Evolutionary conservation across 345 rosid genomes (phyloP).

Genomic region (Eucalyptus brandiana): DNA sequence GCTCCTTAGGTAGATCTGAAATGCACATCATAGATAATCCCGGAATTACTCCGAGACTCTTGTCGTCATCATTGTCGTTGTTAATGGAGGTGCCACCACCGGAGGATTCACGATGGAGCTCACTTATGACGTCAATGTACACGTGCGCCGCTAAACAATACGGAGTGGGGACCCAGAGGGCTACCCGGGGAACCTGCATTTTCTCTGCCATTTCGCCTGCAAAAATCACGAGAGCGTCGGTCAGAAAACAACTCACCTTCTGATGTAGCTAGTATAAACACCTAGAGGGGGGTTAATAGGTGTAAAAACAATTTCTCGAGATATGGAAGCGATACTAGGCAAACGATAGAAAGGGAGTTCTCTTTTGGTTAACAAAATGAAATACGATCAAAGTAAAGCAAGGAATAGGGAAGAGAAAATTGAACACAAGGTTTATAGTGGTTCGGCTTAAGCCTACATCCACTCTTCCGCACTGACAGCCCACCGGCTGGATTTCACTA

Average conservation of each 20-base stretch:
- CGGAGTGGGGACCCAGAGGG: not conserved
- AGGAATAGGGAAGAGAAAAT: too few species aligned
- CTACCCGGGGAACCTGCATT: not conserved
- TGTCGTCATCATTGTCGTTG: not conserved
- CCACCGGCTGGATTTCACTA: too few species aligned
- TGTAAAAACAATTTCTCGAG: too few species aligned
- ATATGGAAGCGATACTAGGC: too few species aligned
- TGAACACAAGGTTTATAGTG: too few species aligned
- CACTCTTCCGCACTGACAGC: too few species aligned
- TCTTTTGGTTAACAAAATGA: too few species aligned
- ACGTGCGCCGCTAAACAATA: not conserved
- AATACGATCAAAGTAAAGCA: too few species aligned
- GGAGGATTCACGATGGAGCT: not conserved
- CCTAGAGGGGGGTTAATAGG: too few species aligned
- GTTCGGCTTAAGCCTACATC: too few species aligned
- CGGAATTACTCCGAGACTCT: constrained; percentile 19
- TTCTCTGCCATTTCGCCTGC: not conserved
- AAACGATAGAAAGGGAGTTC: too few species aligned
- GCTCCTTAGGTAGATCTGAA: constrained; percentile 24
- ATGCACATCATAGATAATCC: constrained; percentile 33
- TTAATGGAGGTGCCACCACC: not conserved
- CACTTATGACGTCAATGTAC: not conserved
- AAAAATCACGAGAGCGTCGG: not conserved
- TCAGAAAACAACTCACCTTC: not conserved
- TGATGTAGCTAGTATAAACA: too few species aligned